A percentile compares a stretch with the other conserved stretches of the same genome.
Conservation (phyloP, 2,329 filamentous ascomycete genomes). For the Colletotrichum nymphaeae region DNA sequence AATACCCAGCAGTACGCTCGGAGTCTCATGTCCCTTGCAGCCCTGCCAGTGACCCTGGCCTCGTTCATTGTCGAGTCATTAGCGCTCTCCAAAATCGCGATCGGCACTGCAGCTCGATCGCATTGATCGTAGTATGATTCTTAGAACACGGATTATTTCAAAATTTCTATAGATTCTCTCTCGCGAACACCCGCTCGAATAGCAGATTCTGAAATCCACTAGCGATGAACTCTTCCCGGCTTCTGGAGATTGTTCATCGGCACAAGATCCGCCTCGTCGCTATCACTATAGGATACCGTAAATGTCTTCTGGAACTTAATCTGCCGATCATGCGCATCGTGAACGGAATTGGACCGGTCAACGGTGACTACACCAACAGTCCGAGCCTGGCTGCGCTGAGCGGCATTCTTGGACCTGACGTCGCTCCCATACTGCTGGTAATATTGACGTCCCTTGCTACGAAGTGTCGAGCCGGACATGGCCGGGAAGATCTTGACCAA, state of each 20-base stretch:
- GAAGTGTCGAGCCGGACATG: slow-evolving; percentile 30
- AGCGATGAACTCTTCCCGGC: neutral
- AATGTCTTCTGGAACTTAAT: slow-evolving; percentile 50
- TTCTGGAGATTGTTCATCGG: slow-evolving; percentile 41
- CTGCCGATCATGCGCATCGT: slow-evolving; percentile 2
- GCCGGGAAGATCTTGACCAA: slow-evolving; percentile 45
- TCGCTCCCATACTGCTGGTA: slow-evolving; percentile 34
- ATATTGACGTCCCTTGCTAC: slow-evolving; percentile 32
- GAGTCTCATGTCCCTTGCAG: too few species aligned
- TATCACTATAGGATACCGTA: slow-evolving; percentile 45
- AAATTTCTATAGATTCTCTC: neutral
- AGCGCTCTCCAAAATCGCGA: too few species aligned
- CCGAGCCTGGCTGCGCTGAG: neutral
- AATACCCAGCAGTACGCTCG: too few species aligned
- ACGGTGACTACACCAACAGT: slow-evolving; percentile 22
- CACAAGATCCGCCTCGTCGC: slow-evolving; percentile 47
- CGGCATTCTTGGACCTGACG: neutral
- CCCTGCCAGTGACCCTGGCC: too few species aligned
- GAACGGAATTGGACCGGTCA: slow-evolving; percentile 1
- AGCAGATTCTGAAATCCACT: neutral
- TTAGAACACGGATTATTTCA: neutral
- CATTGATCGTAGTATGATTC: neutral
- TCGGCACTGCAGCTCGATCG: too few species aligned
- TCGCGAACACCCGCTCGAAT: neutral
- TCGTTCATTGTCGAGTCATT: too few species aligned